Conservation (phyloP, 2,329 filamentous ascomycete species). For the Penicillium frequentans region DNA sequence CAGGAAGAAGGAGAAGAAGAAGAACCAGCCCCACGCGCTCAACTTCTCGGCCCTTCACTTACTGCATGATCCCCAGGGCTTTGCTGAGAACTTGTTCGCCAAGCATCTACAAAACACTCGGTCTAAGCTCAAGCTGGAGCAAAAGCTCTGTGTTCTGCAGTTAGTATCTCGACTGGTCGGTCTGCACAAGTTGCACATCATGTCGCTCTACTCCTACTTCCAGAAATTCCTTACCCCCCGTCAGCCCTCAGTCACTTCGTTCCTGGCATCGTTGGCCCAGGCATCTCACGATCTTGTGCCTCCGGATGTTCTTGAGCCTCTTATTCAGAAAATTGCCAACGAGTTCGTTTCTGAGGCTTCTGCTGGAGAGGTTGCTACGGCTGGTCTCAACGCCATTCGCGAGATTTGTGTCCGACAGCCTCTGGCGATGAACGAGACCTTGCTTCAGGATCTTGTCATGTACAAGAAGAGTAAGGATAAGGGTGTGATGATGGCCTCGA, state of each 20-base stretch:
- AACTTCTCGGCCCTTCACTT: conserved; percentile 97
- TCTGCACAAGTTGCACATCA: conserved; percentile 85
- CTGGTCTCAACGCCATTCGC: conserved; percentile 89
- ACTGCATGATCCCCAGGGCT: conserved; percentile 90
- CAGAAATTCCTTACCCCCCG: conserved; percentile 86
- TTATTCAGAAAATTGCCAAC: conserved; percentile 94
- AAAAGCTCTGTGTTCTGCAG: conserved; percentile 85
- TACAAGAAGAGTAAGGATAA: conserved; percentile 98
- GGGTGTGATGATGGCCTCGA: conserved; percentile 97
- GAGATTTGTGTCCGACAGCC: conserved; percentile 93
- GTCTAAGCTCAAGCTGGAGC: conserved; percentile 80
- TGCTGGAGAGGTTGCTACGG: conserved; percentile 84
- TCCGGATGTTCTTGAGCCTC: conserved; percentile 84
- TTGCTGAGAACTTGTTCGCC: conserved; percentile 83
- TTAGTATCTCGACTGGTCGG: conserved; percentile 88
- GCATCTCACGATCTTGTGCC: conserved; percentile 88
- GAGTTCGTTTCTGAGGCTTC: conserved; percentile 97
- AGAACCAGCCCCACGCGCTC: conserved; percentile 79
- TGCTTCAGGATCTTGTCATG: conserved; percentile 93
- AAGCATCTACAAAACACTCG: conserved; percentile 89
- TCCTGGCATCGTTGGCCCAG: conserved; percentile 89
- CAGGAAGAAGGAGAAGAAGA: conserved; percentile 82
- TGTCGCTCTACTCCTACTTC: conserved; percentile 94
- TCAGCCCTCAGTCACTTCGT: conserved; percentile 87
- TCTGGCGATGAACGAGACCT: conserved; percentile 90